These are phyloP conservation scores for Claviceps citrina DNA, from an alignment of 2,329 filamentous ascomycete genomes.

Conservation along the genomic window DNA sequence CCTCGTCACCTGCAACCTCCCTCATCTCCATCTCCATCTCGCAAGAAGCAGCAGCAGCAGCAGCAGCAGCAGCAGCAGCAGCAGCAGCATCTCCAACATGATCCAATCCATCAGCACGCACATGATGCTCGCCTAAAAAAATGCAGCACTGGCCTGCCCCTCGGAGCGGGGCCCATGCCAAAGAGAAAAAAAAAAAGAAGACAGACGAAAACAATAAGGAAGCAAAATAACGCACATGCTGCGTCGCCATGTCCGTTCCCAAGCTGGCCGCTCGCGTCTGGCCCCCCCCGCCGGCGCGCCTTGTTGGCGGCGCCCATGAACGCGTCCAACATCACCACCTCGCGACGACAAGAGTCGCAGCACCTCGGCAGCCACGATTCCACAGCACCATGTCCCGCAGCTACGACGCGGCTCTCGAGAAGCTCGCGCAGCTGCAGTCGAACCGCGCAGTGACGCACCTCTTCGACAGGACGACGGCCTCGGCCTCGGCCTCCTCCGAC, in stretches of 20 bases:
- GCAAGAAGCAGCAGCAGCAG: background rate
- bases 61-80: too few species aligned
- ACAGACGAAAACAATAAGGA: background rate
- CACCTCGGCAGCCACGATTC: background rate
- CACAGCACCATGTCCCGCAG: conserved; percentile 16
- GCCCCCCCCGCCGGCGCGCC: too few species aligned
- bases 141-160: too few species aligned
- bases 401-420: conserved; percentile 53
- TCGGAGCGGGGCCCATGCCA: too few species aligned
- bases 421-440: conserved; percentile 62
- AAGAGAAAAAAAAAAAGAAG: background rate
- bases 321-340: too few species aligned
- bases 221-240: background rate
- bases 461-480: conserved; percentile 27
- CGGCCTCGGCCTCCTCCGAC: conserved; percentile 30
- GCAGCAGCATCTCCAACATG: too few species aligned
- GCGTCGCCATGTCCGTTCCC: background rate
- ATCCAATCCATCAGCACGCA: background rate
- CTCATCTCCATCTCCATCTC: too few species aligned
- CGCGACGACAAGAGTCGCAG: background rate
- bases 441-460: conserved; percentile 52
- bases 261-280: background rate
- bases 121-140: background rate
- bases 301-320: too few species aligned
- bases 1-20: too few species aligned